phyloP scores from a whole-genome alignment of 2,329 filamentous ascomycete genomes.

The Sclerotiophoma versabilis region DNA sequence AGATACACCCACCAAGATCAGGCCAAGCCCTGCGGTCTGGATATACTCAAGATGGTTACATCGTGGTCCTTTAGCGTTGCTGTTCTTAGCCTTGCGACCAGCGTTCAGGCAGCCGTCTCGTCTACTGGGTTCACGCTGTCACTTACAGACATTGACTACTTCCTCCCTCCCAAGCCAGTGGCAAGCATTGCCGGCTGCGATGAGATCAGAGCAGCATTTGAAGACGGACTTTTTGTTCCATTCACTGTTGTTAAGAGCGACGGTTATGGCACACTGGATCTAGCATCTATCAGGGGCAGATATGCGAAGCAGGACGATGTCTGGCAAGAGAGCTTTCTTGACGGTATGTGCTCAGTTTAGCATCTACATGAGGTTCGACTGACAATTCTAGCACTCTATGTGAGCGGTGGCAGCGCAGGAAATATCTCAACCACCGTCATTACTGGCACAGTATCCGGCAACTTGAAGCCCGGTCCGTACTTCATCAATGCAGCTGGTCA shows the following conservation, averaged over 20 bases:
- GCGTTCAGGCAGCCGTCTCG: slow-evolving; percentile 29
- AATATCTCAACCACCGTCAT: slow-evolving; percentile 28
- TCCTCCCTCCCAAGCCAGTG: slow-evolving; percentile 49
- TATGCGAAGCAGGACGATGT: slow-evolving; percentile 52
- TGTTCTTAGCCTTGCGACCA: slow-evolving; percentile 9
- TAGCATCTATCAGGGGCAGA: slow-evolving; percentile 32
- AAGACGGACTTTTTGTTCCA: slow-evolving; percentile 42
- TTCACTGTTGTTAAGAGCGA: slow-evolving; percentile 49
- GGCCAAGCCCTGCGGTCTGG: neutral
- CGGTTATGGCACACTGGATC: slow-evolving; percentile 23
- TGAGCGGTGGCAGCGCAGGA: slow-evolving; percentile 24
- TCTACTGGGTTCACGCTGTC: slow-evolving; percentile 52
- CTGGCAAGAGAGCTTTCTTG: slow-evolving; percentile 50
- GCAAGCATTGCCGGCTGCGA: slow-evolving; percentile 38
- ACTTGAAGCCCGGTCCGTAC: slow-evolving; percentile 57
- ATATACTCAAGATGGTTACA: slow-evolving; percentile 19
- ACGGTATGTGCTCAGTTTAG: slow-evolving; percentile 27
- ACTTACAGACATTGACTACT: slow-evolving; percentile 51
- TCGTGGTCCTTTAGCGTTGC: slow-evolving; percentile 6
- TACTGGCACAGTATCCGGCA: slow-evolving; percentile 22
- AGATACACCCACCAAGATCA: neutral
- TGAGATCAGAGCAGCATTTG: slow-evolving; percentile 27
- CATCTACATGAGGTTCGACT: neutral
- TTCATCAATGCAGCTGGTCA: slow-evolving; percentile 57
- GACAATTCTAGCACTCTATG: slow-evolving; percentile 29